These are phyloP conservation scores for Collariella sp. DNA, from an alignment of 495 filamentous ascomycete species.

Conservation along the genomic window DNA sequence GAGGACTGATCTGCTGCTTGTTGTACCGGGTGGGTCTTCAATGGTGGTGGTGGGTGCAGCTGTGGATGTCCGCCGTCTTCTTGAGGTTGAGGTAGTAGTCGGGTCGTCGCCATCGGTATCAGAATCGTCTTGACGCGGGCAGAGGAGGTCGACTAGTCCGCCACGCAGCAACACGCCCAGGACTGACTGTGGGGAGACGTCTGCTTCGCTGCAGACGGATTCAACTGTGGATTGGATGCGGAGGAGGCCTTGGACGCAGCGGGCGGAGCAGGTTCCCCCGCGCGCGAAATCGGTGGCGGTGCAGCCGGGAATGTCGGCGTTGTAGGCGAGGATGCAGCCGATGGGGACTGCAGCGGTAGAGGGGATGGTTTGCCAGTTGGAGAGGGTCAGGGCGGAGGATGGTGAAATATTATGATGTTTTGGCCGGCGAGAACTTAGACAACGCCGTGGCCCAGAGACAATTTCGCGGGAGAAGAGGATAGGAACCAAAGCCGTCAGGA, in stretches of 20 bases:
- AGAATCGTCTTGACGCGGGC: constrained; percentile 14
- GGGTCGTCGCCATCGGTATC: too few species aligned
- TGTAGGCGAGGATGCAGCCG: constrained; percentile 34
- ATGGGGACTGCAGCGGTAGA: constrained; percentile 29
- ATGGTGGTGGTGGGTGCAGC: background rate
- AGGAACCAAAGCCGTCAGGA: background rate
- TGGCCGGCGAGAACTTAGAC: background rate
- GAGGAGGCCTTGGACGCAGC: constrained; percentile 28
- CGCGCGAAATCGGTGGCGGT: constrained; percentile 26
- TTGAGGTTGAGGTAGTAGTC: constrained; percentile 1
- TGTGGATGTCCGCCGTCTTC: constrained; percentile 8
- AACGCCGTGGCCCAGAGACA: background rate
- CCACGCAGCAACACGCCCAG: constrained; percentile 31
- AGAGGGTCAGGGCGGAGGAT: constrained; percentile 30
- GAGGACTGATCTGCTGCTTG: background rate
- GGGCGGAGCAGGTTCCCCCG: constrained; percentile 27
- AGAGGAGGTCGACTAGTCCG: constrained; percentile 29
- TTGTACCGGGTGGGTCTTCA: too few species aligned
- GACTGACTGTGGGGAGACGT: constrained; percentile 23
- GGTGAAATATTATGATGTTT: background rate
- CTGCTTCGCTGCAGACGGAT: constrained; percentile 23
- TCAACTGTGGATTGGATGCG: constrained; percentile 19
- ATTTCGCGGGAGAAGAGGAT: background rate
- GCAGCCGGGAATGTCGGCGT: constrained; percentile 28
- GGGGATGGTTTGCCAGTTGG: constrained; percentile 32